phyloP scores from a whole-genome alignment of 2,329 filamentous ascomycete species.

The Calycina marina region DNA sequence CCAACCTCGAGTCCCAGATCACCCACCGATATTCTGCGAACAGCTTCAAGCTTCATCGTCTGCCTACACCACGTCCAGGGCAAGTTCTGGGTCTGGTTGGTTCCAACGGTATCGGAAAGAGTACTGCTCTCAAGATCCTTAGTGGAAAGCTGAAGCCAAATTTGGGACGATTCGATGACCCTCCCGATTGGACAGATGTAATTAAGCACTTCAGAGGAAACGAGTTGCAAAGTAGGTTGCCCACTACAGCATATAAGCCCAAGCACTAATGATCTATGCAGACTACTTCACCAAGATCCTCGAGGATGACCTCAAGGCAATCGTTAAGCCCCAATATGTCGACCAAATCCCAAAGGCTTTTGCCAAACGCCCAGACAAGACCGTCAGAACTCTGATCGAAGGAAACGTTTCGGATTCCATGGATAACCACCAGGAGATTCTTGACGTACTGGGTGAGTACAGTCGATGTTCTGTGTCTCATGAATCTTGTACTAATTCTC shows the following conservation, averaged over 20 bases:
- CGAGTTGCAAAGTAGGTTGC: conserved; percentile 73
- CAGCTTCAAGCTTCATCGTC: conserved; percentile 97
- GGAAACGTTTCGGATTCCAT: conserved; percentile 50
- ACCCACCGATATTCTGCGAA: conserved; percentile 98
- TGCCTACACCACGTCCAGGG: conserved; percentile 89
- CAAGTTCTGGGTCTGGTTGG: conserved; percentile 93
- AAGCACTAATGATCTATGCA: conserved; percentile 26
- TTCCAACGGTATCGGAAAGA: conserved; percentile 99
- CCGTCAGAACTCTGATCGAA: conserved; percentile 65
- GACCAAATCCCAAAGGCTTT: conserved; percentile 92
- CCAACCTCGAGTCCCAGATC: conserved; percentile 95
- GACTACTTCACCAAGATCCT: conserved; percentile 98
- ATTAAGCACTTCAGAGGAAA: conserved; percentile 97
- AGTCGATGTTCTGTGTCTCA: too few relatives aligned
- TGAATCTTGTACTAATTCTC: too few relatives aligned
- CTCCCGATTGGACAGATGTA: conserved; percentile 98
- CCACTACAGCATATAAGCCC: not conserved
- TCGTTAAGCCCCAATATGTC: conserved; percentile 96
- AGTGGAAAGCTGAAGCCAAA: conserved; percentile 98
- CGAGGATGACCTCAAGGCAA: conserved; percentile 92
- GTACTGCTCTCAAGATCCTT: conserved; percentile 97
- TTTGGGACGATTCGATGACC: conserved; percentile 85
- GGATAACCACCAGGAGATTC: conserved; percentile 67
- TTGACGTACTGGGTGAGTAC: conserved; percentile 54
- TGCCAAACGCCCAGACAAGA: conserved; percentile 70